Base-by-base conservation (phyloP, 2,329 filamentous ascomycete species). In the Paraconiothyrium brasiliense region DNA sequence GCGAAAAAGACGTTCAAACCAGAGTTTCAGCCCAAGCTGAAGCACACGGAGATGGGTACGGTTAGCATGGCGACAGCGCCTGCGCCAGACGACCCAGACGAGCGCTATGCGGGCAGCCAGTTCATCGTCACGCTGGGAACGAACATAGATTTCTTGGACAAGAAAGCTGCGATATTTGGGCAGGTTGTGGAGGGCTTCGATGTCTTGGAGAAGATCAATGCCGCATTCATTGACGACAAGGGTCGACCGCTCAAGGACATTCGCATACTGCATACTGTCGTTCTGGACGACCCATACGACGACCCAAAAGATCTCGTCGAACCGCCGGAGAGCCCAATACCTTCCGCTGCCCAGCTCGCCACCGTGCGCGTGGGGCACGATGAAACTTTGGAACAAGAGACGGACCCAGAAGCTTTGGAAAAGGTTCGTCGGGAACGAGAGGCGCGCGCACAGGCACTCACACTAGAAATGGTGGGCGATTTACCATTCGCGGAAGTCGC, bases 21-120 rank as follows among this genome's bases (percentile, higher is more conserved):
- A n/a, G 87, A 94, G 66, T 90, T 97, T 71, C 89, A 93, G 69
- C 90, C 90, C 6, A 97, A 94, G 76, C 82, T 97, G 70, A 97
- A 95, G 78, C 95, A 99, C 79, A 82, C 87, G 44, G 92, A 97
- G 78, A 89, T 92, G 68, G 94, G 94, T 58, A 97, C 93, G 14
- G 94, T 99, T 63, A 97, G 94, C 82, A 97, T 98, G 93, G 95
- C 94, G n/a, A 97, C 94, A 0, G 92, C 89, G 20, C 90, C 92
- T 0, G 88, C 90, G 10, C 82, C 89, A 4, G 85, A 86, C 16
- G 91, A 97, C 72, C 90, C 92, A 2, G 93, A 97, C 70, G 88
- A 89, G 61, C 89, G 93, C 35, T 82, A 97, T 48, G 93, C 93
- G 0, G 93, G 87, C 7, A 97, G 93, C 70, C 94, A 99, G 77